Evolutionary conservation across 257 asterid species (phyloP).

Genomic region (Lycium ferocissimum): DNA sequence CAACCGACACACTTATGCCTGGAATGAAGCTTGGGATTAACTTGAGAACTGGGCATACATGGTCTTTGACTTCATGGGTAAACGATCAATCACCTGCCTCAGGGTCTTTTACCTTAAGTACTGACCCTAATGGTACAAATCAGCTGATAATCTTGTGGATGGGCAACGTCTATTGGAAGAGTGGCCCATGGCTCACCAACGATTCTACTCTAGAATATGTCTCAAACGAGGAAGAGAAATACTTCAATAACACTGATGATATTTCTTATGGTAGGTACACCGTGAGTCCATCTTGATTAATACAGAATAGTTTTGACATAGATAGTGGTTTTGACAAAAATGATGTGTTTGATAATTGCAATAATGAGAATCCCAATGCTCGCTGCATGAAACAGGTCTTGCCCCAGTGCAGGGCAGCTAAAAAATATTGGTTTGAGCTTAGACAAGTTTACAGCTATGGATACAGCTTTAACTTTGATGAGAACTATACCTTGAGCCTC

Average conservation of each 20-base stretch:
- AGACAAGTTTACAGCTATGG: conserved; percentile 27
- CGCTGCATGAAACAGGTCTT: conserved; percentile 32
- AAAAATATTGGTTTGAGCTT: conserved; percentile 1
- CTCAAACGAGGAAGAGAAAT: not conserved
- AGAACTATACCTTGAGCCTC: conserved; percentile 30
- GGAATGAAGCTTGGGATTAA: conserved; percentile 47
- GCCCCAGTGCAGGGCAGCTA: conserved; percentile 38
- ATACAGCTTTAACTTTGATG: conserved; percentile 26
- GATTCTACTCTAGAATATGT: conserved; percentile 5
- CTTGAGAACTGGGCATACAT: conserved; percentile 39
- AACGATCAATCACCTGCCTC: conserved; percentile 34
- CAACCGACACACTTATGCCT: conserved; percentile 39
- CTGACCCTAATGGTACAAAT: conserved; percentile 28
- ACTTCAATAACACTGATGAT: not conserved
- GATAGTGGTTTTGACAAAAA: not conserved
- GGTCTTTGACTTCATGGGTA: conserved; percentile 43
- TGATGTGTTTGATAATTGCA: conserved; percentile 26
- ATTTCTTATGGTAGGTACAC: not conserved
- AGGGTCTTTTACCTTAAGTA: conserved; percentile 39
- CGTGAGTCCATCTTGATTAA: not conserved
- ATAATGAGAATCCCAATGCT: not conserved
- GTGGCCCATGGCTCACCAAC: not conserved
- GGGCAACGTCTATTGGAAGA: conserved; percentile 27
- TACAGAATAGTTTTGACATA: no score
- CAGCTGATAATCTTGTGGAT: conserved; percentile 39